phyloP scores from a whole-genome alignment of 163 green algal species.

The Scenedesmus sp. region DNA sequence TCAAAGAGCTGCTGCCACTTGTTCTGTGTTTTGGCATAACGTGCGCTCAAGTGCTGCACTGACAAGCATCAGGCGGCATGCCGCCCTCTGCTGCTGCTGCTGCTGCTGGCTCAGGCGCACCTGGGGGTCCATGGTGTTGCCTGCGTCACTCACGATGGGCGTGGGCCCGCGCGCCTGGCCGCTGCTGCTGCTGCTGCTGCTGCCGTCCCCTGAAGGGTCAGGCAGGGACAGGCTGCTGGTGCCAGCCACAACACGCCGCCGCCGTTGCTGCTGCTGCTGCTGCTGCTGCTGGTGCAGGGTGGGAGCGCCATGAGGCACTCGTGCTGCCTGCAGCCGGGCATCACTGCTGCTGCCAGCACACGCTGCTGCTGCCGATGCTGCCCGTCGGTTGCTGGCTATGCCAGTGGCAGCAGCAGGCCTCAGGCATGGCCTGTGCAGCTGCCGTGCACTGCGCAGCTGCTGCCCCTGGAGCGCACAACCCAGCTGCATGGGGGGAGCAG shows the following conservation, averaged over 20 bases:
- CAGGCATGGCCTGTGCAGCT: neutral
- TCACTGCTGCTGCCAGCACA: neutral
- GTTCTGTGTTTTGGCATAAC: no score
- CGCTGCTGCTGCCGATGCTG: neutral
- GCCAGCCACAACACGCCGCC: neutral
- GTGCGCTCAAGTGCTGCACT: no score
- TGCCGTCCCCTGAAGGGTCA: neutral
- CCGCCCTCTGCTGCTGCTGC: neutral
- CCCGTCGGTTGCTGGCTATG: neutral
- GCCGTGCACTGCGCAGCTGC: conserved; percentile 8
- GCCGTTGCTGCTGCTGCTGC: neutral
- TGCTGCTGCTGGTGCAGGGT: neutral
- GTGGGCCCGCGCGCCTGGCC: neutral
- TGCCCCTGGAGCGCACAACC: neutral
- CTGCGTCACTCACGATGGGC: neutral
- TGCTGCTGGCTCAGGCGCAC: neutral
- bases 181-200: neutral
- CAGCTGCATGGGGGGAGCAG: neutral
- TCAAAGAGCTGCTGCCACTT: no score
- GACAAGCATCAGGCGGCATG: neutral
- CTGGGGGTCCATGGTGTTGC: conserved; percentile 23
- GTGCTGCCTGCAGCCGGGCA: neutral
- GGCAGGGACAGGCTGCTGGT: neutral
- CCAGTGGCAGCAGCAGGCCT: neutral
- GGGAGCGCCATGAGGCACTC: neutral